Evolutionary conservation across 2,329 filamentous ascomycete species (phyloP).

Genomic region (Cladobotryum mycophilum): DNA sequence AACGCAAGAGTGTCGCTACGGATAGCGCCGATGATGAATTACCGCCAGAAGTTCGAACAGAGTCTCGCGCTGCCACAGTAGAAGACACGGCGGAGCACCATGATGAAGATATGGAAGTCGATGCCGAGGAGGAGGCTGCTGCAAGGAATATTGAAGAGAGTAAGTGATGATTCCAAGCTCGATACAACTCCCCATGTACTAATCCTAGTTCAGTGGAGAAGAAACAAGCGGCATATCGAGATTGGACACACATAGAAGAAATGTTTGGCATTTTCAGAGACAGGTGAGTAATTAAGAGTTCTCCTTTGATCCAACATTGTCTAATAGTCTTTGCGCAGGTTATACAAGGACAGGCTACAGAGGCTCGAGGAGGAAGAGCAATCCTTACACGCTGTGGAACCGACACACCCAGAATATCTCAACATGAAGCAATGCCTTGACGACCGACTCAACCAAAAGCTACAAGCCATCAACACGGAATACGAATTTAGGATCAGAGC

Average conservation of each 20-base stretch:
- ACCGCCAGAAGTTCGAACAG: slow-evolving; percentile 28
- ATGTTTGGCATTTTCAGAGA: slow-evolving; percentile 84
- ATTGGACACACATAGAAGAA: slow-evolving; percentile 74
- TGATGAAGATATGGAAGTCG: slow-evolving; percentile 50
- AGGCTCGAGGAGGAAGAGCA: slow-evolving; percentile 67
- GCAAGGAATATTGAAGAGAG: slow-evolving; percentile 61
- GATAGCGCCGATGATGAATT: slow-evolving; percentile 23
- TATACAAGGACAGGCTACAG: slow-evolving; percentile 83
- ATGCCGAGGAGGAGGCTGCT: slow-evolving; percentile 48
- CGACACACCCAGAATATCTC: slow-evolving; percentile 86
- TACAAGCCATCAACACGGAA: slow-evolving; percentile 68
- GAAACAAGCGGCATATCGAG: slow-evolving; percentile 73
- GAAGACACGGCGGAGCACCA: slow-evolving; percentile 39
- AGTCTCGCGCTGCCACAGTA: slow-evolving; percentile 26
- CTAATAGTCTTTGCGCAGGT: slow-evolving; percentile 41
- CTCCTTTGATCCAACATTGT: slow-evolving; percentile 14
- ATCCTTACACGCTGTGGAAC: slow-evolving; percentile 51
- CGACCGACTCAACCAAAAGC: slow-evolving; percentile 72
- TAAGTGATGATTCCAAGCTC: slow-evolving; percentile 30
- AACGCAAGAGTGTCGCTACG: slow-evolving; percentile 27
- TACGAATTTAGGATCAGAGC: slow-evolving; percentile 68
- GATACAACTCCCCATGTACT: slow-evolving; percentile 7
- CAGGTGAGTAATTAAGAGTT: slow-evolving; percentile 45
- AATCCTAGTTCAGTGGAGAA: slow-evolving; percentile 54
- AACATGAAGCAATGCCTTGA: slow-evolving; percentile 86